A percentile compares a stretch with the other conserved stretches of the same genome.
Evolutionary conservation across 1,284 basidiomycete species (phyloP).

Genomic region (Fomitopsis betulina): DNA sequence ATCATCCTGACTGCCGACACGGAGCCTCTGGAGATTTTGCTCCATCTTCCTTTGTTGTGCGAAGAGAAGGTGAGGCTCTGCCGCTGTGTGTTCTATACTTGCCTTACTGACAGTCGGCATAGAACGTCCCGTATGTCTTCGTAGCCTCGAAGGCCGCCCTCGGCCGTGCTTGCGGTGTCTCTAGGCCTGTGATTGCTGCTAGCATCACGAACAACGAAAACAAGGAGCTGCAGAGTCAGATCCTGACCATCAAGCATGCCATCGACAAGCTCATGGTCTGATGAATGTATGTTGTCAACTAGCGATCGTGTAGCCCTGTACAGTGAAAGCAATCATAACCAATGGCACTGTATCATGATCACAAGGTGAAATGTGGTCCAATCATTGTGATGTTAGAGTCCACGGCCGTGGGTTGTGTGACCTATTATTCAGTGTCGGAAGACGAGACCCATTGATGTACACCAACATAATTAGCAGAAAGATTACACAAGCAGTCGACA

Average conservation of each 20-base stretch:
- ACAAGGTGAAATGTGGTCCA: neutral
- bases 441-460: neutral
- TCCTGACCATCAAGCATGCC: constrained; percentile 83
- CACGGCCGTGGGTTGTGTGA: neutral
- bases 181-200: constrained; percentile 92
- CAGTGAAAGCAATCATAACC: neutral
- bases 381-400: neutral
- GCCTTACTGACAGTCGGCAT: constrained; percentile 5
- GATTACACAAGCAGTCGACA: constrained; percentile 14
- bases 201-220: constrained; percentile 96
- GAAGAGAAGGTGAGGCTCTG: constrained; percentile 83
- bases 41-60: constrained; percentile 95
- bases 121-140: constrained; percentile 97
- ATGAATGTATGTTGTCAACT: neutral
- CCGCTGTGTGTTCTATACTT: neutral
- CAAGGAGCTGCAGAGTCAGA: constrained; percentile 88
- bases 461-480: neutral
- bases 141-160: constrained; percentile 93
- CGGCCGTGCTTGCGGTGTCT: constrained; percentile 95
- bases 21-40: constrained; percentile 95
- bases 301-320: neutral
- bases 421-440: neutral
- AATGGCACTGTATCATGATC: neutral
- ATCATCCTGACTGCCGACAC: constrained; percentile 98
- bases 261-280: constrained; percentile 72